Conservation (phyloP, 176 grass and related monocot genomes). For the Triticum monococcum region DNA sequence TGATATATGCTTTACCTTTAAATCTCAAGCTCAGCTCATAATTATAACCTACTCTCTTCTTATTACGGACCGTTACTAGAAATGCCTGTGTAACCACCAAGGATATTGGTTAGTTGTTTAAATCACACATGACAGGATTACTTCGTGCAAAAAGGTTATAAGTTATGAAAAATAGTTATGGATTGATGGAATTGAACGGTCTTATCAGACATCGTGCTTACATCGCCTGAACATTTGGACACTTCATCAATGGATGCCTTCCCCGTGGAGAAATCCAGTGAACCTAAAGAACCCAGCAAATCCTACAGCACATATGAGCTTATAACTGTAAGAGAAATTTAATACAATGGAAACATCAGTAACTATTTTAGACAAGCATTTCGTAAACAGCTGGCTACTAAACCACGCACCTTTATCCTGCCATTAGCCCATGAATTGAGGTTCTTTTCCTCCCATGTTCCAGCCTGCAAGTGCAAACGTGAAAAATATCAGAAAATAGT, state of each 20-base stretch:
- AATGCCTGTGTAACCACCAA: conserved; percentile 58
- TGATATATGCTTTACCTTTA: conserved; percentile 47
- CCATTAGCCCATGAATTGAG: conserved; percentile 89
- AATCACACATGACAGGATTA: background rate
- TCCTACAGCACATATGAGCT: conserved; percentile 39
- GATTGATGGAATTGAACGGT: background rate
- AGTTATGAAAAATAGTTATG: background rate
- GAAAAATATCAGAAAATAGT: background rate
- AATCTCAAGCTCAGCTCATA: conserved; percentile 89
- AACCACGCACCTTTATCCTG: conserved; percentile 74
- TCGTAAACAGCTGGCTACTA: background rate
- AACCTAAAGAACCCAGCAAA: conserved; percentile 64
- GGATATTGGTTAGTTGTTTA: conserved; percentile 14
- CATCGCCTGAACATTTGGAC: conserved; percentile 86
- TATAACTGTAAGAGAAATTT: background rate
- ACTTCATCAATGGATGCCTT: conserved; percentile 85
- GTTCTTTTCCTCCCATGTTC: conserved; percentile 98
- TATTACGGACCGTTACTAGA: conserved; percentile 82
- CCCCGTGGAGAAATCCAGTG: conserved; percentile 71
- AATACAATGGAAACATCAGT: background rate
- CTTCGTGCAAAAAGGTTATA: background rate
- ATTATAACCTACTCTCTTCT: conserved; percentile 92
- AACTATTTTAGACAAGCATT: background rate
- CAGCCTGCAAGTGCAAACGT: conserved; percentile 76
- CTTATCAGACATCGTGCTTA: conserved; percentile 39